Percentiles rank a stretch among this genome's conserved stretches.
Evolutionary conservation across 163 green algal genomes (phyloP).

Genomic region (Chlamydomonas reinhardtii): DNA sequence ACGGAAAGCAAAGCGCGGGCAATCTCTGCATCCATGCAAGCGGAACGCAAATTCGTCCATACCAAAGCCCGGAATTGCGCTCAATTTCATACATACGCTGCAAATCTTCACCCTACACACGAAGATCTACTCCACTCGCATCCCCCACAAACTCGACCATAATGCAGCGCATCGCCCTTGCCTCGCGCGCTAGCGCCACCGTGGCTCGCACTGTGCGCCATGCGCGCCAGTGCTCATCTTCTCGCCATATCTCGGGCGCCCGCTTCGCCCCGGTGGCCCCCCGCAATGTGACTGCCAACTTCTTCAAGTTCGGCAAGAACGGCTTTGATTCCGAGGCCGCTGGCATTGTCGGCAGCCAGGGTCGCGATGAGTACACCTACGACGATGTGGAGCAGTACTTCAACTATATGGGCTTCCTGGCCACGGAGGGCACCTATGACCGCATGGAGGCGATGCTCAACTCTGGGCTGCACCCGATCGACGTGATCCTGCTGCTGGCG

Average conservation of each 20-base stretch:
- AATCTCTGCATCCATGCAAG: no score
- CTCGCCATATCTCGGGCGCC: not conserved
- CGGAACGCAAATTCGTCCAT: no score
- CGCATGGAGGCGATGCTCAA: conserved; percentile 63
- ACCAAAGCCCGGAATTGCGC: no score
- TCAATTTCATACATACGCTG: no score
- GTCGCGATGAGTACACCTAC: conserved; percentile 48
- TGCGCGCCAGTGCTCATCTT: not conserved
- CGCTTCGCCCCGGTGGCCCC: not conserved
- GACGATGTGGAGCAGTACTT: conserved; percentile 93
- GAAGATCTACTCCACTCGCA: not conserved
- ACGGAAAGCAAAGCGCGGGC: no score
- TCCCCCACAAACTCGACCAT: not conserved
- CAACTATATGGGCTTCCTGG: conserved; percentile 97
- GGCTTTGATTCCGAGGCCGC: conserved; percentile 45
- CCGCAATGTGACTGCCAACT: conserved; percentile 46
- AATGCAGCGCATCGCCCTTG: conserved; percentile 17
- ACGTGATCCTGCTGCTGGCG: conserved; percentile 91
- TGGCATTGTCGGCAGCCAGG: conserved; percentile 53
- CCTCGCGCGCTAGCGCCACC: not conserved
- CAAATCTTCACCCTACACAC: not conserved
- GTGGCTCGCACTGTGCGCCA: not conserved
- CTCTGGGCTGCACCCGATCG: conserved; percentile 77
- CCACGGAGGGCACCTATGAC: conserved; percentile 88
- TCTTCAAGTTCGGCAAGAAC: conserved; percentile 61